Base-by-base conservation (phyloP, 148 eudicot species). In the Nepenthes mirabilis region DNA sequence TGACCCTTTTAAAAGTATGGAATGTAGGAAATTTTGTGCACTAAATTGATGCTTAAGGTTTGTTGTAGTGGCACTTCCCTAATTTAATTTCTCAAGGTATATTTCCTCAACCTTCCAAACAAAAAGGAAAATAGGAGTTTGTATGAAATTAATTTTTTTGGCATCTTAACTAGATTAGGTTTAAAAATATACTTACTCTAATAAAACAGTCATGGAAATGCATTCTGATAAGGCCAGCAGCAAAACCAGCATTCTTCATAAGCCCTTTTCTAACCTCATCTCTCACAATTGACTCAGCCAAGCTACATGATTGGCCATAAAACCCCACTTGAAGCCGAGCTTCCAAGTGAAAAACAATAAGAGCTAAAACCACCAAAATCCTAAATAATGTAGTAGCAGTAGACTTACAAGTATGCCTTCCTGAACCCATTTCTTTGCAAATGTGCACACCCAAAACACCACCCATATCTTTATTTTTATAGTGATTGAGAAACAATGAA, bases 191-290 rank as follows among this genome's bases (percentile, higher is more conserved):
- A 60, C 72, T 76, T 72, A 86, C 93, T 72, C 85, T 76, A 43
- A 86, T 80, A 34, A 86, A 86, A 65, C 93, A 86, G 65, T 86
- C 93, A 53, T 86, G 93, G 51, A 86, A 86, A 69, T 86, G 88
- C 62, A 86, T 49, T 62, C 88, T 62, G 53, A 86, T 61, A 14
- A 86, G 81, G 51, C 93, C 86, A 59, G 93, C 83, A 56, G 85
- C 85, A 11, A 75, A 14, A 14, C 93, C 88, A 34, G 64, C 72
- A 43, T 86, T 67, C 0, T 37, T 54, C 5, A 58, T 63, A 60
- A 60, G 64, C 51, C 68, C 93, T 47, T 62, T 72, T 34, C 67
- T 60, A 57, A 86, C 93, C 51, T 73, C 85, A 9, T 76, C 74
- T 65, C 80, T 82, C 5, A 86, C 66, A 14, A 82, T 61, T 14